Evolutionary conservation across 176 grass and related monocot species (phyloP).

Genomic region (Phyllostachys edulis): DNA sequence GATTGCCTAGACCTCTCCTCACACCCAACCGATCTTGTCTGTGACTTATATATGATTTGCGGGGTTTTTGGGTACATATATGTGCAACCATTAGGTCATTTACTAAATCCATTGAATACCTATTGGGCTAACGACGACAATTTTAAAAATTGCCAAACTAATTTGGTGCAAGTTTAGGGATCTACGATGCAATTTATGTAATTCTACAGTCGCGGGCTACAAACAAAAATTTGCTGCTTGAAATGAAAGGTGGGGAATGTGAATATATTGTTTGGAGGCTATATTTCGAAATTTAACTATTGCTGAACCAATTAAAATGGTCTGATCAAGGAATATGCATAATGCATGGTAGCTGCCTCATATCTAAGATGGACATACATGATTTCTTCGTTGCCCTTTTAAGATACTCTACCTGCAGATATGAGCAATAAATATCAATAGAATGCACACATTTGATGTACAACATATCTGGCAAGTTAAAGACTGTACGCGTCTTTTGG

Average conservation of each 20-base stretch:
- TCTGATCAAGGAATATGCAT: background rate
- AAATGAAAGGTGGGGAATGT: background rate
- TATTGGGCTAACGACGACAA: background rate
- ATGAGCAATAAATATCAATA: constrained; percentile 9
- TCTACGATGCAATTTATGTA: background rate
- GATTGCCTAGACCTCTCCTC: background rate
- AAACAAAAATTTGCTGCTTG: background rate
- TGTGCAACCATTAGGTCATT: background rate
- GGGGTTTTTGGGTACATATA: background rate
- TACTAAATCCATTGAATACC: background rate
- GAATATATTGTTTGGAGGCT: background rate
- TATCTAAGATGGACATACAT: constrained; percentile 4
- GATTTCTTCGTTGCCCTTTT: background rate
- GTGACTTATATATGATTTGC: background rate
- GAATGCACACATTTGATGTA: background rate
- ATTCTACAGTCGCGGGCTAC: background rate
- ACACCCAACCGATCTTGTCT: background rate
- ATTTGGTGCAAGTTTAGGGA: background rate
- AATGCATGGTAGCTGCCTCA: background rate
- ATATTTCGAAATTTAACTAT: background rate
- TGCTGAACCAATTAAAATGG: background rate
- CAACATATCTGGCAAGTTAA: background rate
- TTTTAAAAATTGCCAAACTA: background rate
- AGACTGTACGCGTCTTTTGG: background rate
- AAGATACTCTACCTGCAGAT: constrained; percentile 22